These are phyloP conservation scores for Saccharomycopsis fodiens DNA, from an alignment of 805 yeast genomes.

Conservation along the genomic window DNA sequence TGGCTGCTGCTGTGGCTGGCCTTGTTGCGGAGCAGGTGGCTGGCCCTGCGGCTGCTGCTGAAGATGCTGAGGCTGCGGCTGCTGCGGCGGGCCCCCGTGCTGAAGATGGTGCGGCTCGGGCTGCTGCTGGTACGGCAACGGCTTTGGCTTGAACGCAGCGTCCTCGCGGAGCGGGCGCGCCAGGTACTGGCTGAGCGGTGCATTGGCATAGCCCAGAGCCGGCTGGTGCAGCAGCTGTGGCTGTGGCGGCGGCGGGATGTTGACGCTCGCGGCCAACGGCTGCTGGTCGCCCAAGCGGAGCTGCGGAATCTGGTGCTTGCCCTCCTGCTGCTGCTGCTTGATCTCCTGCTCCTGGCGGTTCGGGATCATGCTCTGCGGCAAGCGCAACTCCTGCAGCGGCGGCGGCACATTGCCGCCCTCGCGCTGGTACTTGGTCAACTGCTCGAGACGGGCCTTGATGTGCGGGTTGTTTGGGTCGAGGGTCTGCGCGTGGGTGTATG, in stretches of 20 bases:
- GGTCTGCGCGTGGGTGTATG: constrained; percentile 92
- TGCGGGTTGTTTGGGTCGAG: constrained; percentile 93
- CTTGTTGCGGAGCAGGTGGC: constrained; percentile 20
- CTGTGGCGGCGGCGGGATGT: neutral
- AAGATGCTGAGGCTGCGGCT: constrained; percentile 4
- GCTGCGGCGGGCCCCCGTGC: constrained; percentile 7
- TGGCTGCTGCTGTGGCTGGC: constrained; percentile 21
- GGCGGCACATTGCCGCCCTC: constrained; percentile 64
- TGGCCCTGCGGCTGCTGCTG: constrained; percentile 15
- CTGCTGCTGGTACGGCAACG: neutral
- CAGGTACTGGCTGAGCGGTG: neutral
- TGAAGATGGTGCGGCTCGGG: constrained; percentile 13
- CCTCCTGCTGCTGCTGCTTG: constrained; percentile 14
- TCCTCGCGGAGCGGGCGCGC: neutral
- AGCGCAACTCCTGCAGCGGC: constrained; percentile 57
- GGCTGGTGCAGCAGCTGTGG: neutral
- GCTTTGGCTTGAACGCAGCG: neutral
- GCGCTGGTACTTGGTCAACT: constrained; percentile 64
- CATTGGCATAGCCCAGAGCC: neutral
- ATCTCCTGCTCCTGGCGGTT: constrained; percentile 27
- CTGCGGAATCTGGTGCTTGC: constrained; percentile 14
- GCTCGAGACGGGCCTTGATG: constrained; percentile 87
- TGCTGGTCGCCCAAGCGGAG: constrained; percentile 7
- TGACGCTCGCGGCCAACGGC: neutral
- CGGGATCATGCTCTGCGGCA: constrained; percentile 61